These are phyloP conservation scores for Hirsutella minnesotensis DNA, from an alignment of 2,329 filamentous ascomycete genomes.

Conservation along the genomic window DNA sequence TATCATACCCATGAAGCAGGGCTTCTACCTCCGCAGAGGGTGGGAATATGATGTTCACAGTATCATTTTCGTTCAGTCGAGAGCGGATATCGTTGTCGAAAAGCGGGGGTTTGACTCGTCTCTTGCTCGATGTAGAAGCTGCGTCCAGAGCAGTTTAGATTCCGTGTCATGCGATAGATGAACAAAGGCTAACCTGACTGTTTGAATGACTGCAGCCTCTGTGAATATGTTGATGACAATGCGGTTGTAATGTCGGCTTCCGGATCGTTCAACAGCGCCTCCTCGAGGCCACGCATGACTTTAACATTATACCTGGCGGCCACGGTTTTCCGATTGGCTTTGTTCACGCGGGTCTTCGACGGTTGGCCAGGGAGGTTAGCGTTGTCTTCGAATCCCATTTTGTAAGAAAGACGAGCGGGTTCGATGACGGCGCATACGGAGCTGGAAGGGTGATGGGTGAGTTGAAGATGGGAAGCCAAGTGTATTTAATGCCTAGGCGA, in stretches of 20 bases:
- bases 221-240: slow-evolving; percentile 1
- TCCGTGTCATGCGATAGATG: not conserved
- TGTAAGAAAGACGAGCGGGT: no score
- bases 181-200: not conserved
- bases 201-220: not conserved
- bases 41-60: slow-evolving; percentile 1
- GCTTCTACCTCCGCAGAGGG: slow-evolving; percentile 2
- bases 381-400: no score
- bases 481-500: no score
- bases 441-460: no score
- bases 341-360: slow-evolving; percentile 1
- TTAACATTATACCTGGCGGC: slow-evolving; percentile 1
- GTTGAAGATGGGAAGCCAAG: no score
- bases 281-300: not conserved
- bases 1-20: slow-evolving; percentile 1
- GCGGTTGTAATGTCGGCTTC: slow-evolving; percentile 2
- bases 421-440: no score
- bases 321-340: slow-evolving; percentile 2
- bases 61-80: slow-evolving; percentile 1
- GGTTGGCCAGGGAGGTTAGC: no score
- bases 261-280: not conserved
- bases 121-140: not conserved
- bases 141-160: no score
- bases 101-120: not conserved
- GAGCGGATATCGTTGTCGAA: slow-evolving; percentile 2